These are phyloP conservation scores for Fagopyrum homotropicum DNA, from an alignment of 148 eudicot species.

Conservation along the genomic window DNA sequence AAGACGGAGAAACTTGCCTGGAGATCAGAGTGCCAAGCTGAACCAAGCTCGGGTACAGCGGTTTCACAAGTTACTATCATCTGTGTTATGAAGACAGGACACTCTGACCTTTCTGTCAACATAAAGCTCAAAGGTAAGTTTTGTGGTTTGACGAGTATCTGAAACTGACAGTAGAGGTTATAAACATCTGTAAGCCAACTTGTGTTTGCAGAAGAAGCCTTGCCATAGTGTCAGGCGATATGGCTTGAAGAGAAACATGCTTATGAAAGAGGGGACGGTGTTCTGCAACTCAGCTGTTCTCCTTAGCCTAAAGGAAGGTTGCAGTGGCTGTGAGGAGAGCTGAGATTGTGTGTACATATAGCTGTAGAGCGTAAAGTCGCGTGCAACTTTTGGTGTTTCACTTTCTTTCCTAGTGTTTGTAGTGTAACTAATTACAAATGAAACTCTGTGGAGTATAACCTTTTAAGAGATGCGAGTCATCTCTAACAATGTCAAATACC, in stretches of 20 bases:
- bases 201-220: not conserved
- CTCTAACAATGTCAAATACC: not conserved
- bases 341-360: not conserved
- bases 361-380: not conserved
- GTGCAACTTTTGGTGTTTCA: not conserved
- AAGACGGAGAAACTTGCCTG: conserved; percentile 25
- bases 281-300: not conserved
- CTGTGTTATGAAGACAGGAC: conserved; percentile 9
- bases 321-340: not conserved
- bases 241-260: not conserved
- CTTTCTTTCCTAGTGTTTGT: not conserved
- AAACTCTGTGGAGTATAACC: not conserved
- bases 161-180: not conserved
- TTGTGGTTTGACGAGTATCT: not conserved
- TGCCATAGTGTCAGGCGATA: not conserved
- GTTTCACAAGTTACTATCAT: conserved; percentile 43
- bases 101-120: not conserved
- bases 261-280: not conserved
- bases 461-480: not conserved
- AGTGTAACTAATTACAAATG: conserved; percentile 2
- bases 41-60: conserved; percentile 33
- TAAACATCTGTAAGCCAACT: not conserved
- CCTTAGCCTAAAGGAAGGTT: not conserved
- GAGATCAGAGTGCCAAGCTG: conserved; percentile 17
- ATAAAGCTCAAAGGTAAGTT: not conserved